A percentile compares a stretch with the other conserved stretches of the same genome.
Evolutionary conservation across 495 filamentous ascomycete species (phyloP).

Genomic region (Aspergillus cavernicola): DNA sequence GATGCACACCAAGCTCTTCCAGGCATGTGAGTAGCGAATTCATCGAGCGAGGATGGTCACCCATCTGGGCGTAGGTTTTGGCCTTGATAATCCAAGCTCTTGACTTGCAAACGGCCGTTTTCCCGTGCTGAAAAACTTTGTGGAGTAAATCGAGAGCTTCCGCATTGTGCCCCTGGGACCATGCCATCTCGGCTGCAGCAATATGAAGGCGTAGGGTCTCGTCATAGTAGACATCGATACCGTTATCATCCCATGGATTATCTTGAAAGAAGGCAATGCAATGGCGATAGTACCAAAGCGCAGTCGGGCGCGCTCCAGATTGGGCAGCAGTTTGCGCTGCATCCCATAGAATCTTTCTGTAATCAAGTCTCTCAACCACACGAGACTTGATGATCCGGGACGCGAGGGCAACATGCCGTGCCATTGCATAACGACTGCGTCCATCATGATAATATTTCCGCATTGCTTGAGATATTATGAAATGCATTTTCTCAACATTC

Average conservation of each 20-base stretch:
- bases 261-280: constrained; percentile 75
- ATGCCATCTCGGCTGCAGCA: constrained; percentile 74
- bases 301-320: constrained; percentile 74
- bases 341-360: constrained; percentile 68
- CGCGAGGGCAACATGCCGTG: constrained; percentile 71
- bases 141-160: constrained; percentile 62
- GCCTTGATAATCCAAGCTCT: constrained; percentile 75
- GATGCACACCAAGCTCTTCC: constrained; percentile 58
- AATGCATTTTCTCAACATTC: constrained; percentile 77
- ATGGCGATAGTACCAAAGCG: constrained; percentile 70
- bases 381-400: constrained; percentile 66
- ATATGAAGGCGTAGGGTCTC: constrained; percentile 74
- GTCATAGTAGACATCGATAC: constrained; percentile 75
- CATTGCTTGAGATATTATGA: constrained; percentile 73
- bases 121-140: constrained; percentile 61
- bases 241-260: constrained; percentile 68
- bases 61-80: constrained; percentile 67
- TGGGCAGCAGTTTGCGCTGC: constrained; percentile 72
- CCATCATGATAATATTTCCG: constrained; percentile 63
- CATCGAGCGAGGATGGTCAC: constrained; percentile 67
- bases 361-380: constrained; percentile 56
- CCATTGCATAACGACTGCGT: constrained; percentile 61
- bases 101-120: constrained; percentile 67
- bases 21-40: constrained; percentile 63
- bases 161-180: constrained; percentile 64